These are phyloP conservation scores for Phylloporus sp. DNA, from an alignment of 768 basidiomycete genomes.

Conservation along the genomic window DNA sequence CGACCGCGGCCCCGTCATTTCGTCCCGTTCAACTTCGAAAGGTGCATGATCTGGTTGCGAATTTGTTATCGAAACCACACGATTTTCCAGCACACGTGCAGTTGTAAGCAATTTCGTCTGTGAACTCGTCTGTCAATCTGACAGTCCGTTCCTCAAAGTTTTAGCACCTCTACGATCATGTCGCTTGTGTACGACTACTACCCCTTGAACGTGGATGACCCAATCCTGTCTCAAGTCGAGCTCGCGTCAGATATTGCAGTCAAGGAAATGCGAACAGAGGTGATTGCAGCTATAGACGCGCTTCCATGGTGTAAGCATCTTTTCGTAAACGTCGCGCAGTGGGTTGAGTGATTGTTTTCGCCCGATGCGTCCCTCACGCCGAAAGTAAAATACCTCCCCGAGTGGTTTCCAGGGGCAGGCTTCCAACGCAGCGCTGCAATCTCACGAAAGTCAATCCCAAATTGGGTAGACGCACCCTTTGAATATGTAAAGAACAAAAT, in stretches of 20 bases:
- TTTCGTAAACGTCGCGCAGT: background rate
- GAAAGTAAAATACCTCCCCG: constrained; percentile 18
- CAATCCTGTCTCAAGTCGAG: constrained; percentile 16
- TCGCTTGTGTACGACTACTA: constrained; percentile 25
- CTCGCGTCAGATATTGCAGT: constrained; percentile 2
- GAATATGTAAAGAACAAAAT: constrained; percentile 20
- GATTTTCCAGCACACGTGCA: constrained; percentile 24
- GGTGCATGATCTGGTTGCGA: constrained; percentile 26
- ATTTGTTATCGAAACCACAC: constrained; percentile 21
- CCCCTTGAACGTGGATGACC: constrained; percentile 14
- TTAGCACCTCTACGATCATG: constrained; percentile 21
- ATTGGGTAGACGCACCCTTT: constrained; percentile 20
- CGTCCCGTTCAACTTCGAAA: constrained; percentile 32
- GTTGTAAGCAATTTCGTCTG: constrained; percentile 6
- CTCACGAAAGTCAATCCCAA: constrained; percentile 1
- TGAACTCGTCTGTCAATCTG: background rate
- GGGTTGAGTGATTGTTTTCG: background rate
- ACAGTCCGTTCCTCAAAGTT: constrained; percentile 4
- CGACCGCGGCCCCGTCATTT: constrained; percentile 25
- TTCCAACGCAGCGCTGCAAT: constrained; percentile 18
- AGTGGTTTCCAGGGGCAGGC: constrained; percentile 22
- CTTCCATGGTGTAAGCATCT: constrained; percentile 18
- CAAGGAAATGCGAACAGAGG: constrained; percentile 16
- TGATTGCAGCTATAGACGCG: constrained; percentile 11
- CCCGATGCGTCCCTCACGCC: background rate